phyloP scores from a whole-genome alignment of 1,139 yeast genomes.

The Debaryomyces fabryi region DNA sequence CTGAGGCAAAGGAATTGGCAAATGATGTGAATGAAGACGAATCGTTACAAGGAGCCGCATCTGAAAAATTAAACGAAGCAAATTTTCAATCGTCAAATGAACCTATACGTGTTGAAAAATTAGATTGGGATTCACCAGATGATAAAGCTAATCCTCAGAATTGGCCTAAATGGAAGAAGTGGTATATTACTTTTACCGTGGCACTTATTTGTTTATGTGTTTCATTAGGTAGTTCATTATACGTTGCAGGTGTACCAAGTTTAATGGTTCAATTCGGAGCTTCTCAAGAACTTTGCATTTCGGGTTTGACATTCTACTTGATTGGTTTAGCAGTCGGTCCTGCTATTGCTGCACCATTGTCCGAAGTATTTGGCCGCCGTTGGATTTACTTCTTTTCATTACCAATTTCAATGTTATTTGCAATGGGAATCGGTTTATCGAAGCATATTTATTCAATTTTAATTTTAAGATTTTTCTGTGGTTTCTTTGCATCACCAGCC shows the following conservation, averaged over 20 bases:
- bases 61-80: not conserved
- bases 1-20: constrained; percentile 13
- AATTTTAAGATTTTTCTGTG: constrained; percentile 77
- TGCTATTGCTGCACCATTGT: constrained; percentile 72
- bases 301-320: constrained; percentile 72
- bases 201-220: constrained; percentile 68
- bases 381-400: constrained; percentile 60
- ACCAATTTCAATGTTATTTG: constrained; percentile 71
- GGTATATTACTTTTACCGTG: constrained; percentile 64
- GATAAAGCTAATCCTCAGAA: constrained; percentile 67
- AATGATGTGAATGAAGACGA: not conserved
- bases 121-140: constrained; percentile 64
- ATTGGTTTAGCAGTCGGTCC: constrained; percentile 76
- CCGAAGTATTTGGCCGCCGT: constrained; percentile 75
- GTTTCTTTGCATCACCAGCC: constrained; percentile 82
- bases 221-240: constrained; percentile 71
- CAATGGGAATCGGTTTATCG: constrained; percentile 74
- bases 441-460: constrained; percentile 58
- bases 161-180: constrained; percentile 64
- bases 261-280: constrained; percentile 40
- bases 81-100: constrained; percentile 9
- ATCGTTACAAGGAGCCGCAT: not conserved
- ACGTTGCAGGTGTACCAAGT: constrained; percentile 51
- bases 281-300: constrained; percentile 60
- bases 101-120: constrained; percentile 25